A percentile compares a stretch with the other conserved stretches of the same genome.
Conservation (phyloP, 306 rosid genomes). For the Arachis hypogaea region DNA sequence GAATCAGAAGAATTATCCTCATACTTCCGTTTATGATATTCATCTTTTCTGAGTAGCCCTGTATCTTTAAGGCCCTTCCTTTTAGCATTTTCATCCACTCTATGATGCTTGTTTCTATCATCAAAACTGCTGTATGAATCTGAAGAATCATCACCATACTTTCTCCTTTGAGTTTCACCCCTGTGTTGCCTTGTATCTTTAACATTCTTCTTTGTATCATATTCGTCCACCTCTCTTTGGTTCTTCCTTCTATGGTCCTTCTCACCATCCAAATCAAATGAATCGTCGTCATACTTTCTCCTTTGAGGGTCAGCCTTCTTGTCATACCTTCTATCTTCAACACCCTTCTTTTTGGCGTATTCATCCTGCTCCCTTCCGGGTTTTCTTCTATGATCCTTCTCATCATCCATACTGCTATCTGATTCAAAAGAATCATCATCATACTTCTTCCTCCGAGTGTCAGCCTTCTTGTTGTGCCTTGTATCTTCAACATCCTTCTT, state of each 20-base stretch:
- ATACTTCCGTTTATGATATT: slow-evolving; percentile 50
- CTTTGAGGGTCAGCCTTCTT: not conserved
- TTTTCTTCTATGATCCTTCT: slow-evolving; percentile 32
- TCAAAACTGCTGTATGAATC: slow-evolving; percentile 4
- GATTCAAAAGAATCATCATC: slow-evolving; percentile 62
- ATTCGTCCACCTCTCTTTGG: slow-evolving; percentile 39
- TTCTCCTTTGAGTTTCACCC: not conserved
- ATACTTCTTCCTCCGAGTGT: slow-evolving; percentile 50
- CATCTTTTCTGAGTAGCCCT: slow-evolving; percentile 51
- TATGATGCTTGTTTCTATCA: not conserved
- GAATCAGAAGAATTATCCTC: slow-evolving; percentile 63
- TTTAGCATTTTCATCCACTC: slow-evolving; percentile 50
- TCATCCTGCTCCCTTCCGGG: not conserved
- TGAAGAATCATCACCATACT: not conserved
- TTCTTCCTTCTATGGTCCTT: not conserved
- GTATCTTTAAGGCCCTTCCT: slow-evolving; percentile 54
- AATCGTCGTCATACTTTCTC: not conserved
- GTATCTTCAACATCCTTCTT: slow-evolving; percentile 53
- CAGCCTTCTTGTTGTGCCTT: slow-evolving; percentile 52
- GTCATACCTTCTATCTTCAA: not conserved
- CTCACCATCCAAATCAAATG: not conserved
- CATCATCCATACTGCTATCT: slow-evolving; percentile 49
- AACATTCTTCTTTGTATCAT: slow-evolving; percentile 44
- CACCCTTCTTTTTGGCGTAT: too few species aligned
- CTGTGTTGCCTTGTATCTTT: not conserved